Evolutionary conservation across 148 eudicot species (phyloP).

Genomic region (Camellia lanceoleosa): DNA sequence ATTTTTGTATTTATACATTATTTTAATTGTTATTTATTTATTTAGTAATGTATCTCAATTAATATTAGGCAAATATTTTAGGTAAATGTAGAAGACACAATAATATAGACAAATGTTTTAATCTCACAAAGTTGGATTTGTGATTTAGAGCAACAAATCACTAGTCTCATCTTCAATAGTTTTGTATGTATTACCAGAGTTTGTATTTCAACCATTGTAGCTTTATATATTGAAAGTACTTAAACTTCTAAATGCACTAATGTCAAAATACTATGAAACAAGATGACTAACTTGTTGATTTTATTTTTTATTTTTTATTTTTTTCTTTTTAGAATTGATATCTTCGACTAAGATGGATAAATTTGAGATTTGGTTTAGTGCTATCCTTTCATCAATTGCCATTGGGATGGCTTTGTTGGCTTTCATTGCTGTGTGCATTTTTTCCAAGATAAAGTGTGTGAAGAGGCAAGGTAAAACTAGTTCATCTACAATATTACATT

Average conservation of each 20-base stretch:
- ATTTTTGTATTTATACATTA: not conserved
- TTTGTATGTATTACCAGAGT: too few species aligned
- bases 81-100: too few species aligned
- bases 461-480: constrained; percentile 21
- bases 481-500: not conserved
- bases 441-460: not conserved
- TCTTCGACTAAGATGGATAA: constrained; percentile 1
- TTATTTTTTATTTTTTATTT: constrained; percentile 11
- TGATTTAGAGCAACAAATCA: too few species aligned
- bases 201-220: too few species aligned
- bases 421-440: not conserved
- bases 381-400: constrained; percentile 13
- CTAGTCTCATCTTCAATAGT: too few species aligned
- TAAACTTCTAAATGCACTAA: too few species aligned
- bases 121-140: too few species aligned
- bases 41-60: not conserved
- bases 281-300: not conserved
- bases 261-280: not conserved
- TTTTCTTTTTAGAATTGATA: constrained; percentile 18
- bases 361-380: not conserved
- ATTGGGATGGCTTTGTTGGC: constrained; percentile 11
- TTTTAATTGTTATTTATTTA: not conserved
- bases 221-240: too few species aligned
- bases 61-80: too few species aligned
- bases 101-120: too few species aligned